These are phyloP conservation scores for Epichloe gansuensis DNA, from an alignment of 2,329 filamentous ascomycete genomes.

Conservation along the genomic window DNA sequence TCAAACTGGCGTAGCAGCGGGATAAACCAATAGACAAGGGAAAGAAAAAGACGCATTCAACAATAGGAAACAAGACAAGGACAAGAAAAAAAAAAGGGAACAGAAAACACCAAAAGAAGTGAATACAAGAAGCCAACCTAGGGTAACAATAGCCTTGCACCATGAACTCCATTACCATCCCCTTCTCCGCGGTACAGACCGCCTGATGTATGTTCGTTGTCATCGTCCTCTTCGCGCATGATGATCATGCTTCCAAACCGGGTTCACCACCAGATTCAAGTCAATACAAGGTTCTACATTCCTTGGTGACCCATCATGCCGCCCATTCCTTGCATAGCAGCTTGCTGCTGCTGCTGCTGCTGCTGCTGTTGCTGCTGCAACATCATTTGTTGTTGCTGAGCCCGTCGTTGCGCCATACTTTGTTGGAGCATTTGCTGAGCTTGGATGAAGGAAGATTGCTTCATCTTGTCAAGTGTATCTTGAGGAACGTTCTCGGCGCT, in stretches of 20 bases:
- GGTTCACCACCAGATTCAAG: not conserved
- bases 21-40: not conserved
- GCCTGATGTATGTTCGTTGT: not conserved
- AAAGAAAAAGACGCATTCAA: not conserved
- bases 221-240: not conserved
- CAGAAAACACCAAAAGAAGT: slow-evolving; percentile 2
- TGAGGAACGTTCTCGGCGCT: slow-evolving; percentile 31
- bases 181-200: not conserved
- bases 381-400: slow-evolving; percentile 20
- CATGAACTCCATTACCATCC: slow-evolving; percentile 2
- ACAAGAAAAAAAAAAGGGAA: not conserved
- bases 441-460: slow-evolving; percentile 25
- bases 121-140: slow-evolving; percentile 2
- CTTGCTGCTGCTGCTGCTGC: slow-evolving; percentile 14
- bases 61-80: not conserved
- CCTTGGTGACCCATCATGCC: slow-evolving; percentile 40
- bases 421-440: slow-evolving; percentile 25
- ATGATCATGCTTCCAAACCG: not conserved
- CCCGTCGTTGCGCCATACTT: slow-evolving; percentile 18
- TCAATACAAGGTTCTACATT: slow-evolving; percentile 22
- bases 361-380: slow-evolving; percentile 26
- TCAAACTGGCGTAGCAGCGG: slow-evolving; percentile 7
- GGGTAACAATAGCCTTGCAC: not conserved
- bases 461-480: slow-evolving; percentile 32
- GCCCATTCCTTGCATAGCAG: slow-evolving; percentile 38